These are phyloP conservation scores for Blastobotrys indianensis DNA, from an alignment of 1,139 yeast genomes.

Conservation along the genomic window DNA sequence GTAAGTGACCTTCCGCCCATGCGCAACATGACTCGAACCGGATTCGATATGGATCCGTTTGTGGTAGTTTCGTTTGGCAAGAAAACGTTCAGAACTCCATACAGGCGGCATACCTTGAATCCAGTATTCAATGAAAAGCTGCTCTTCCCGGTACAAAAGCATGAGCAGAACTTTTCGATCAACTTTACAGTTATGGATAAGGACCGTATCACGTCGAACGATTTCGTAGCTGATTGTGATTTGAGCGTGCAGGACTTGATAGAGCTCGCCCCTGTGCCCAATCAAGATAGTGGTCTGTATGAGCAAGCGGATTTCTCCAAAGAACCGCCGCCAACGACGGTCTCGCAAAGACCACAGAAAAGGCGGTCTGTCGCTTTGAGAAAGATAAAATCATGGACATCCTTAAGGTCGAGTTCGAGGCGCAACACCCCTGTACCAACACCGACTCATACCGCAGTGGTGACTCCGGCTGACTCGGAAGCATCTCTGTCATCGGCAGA, in stretches of 20 bases:
- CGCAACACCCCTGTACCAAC: conserved; percentile 1
- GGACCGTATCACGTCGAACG: conserved; percentile 78
- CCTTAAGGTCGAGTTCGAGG: conserved; percentile 2
- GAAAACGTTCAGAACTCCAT: conserved; percentile 79
- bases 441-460: neutral
- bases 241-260: conserved; percentile 48
- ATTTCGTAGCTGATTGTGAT: conserved; percentile 64
- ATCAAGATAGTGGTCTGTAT: conserved; percentile 29
- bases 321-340: conserved; percentile 8
- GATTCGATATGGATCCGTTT: conserved; percentile 95
- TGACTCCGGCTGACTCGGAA: conserved; percentile 3
- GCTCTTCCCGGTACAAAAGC: conserved; percentile 67
- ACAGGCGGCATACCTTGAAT: conserved; percentile 74
- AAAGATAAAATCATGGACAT: conserved; percentile 9
- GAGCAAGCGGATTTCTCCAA: conserved; percentile 17
- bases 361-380: conserved; percentile 3
- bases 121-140: conserved; percentile 80
- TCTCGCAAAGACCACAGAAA: conserved; percentile 4
- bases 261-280: conserved; percentile 33
- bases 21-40: conserved; percentile 47
- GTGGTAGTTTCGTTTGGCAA: conserved; percentile 88
- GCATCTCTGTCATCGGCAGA: conserved; percentile 3
- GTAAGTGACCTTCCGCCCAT: conserved; percentile 47
- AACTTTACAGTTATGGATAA: conserved; percentile 74
- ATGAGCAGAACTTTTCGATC: conserved; percentile 60